Base-by-base conservation (phyloP, 352 stramenopile species). In the Aphanomyces astaci region DNA sequence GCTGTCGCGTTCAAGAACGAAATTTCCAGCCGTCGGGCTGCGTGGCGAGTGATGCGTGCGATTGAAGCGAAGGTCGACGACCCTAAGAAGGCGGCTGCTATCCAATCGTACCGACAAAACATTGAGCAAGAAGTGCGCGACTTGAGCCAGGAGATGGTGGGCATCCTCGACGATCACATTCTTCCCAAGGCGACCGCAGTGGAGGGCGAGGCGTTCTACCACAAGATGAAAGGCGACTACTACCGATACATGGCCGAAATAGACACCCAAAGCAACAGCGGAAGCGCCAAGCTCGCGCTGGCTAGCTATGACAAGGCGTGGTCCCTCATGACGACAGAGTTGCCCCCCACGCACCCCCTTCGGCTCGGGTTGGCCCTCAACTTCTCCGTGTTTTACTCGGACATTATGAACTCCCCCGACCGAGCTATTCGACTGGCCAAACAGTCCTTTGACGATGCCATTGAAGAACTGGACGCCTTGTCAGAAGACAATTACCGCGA, bases 1-100 rank as follows among this genome's bases (percentile, higher is more conserved):
- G 49, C 73, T 2, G 72, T 77, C 15, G 73, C 73, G 10, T 76
- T 71, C 72, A 78, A 80, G 54, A 78, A 78, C 68, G 71, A 74
- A 27, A 46, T 80, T 2, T 73, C 72, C 32, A 7, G 40, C 1
- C 66, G 57, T 3, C 71, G 73, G 22, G 71, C 73, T 5, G 49
- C 65, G 31, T 80, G 73, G 71, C 73, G 73, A 62, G 64, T 74
- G 15, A 33, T 81, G 31, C 48, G 53, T 43, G 49, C 70, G n/a
- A 77, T 81, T 30, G 51, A 78, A 52, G 49, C 45, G 30, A 52
- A 64, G 7, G 0, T n/a, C 2, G 15, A 32, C 53, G 51, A 13
- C 52, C 60, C 27, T 49, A 39, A 1, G 28, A 53, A 33, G 24
- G 63, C 33, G 62, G 25, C 36, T 57, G 60, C 10, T 51, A 56